These are phyloP conservation scores for Otatea glauca DNA, from an alignment of 176 grass and related monocot species.

Conservation along the genomic window DNA sequence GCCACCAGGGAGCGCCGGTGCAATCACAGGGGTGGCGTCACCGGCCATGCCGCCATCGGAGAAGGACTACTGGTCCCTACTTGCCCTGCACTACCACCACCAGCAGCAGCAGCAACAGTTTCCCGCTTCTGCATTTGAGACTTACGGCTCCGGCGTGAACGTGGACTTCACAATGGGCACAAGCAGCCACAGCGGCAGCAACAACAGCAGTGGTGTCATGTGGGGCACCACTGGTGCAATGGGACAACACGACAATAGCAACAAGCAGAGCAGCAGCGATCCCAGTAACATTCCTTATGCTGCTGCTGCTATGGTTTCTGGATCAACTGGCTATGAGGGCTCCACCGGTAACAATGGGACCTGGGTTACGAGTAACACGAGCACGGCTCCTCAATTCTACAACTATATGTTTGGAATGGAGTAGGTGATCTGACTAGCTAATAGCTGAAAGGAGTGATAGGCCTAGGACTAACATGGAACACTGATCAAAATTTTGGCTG, in stretches of 20 bases:
- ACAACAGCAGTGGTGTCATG: constrained; percentile 32
- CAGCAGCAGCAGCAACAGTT: constrained; percentile 57
- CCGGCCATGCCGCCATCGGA: constrained; percentile 43
- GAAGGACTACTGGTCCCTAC: constrained; percentile 71
- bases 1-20: neutral
- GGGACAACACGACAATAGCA: constrained; percentile 47
- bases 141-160: constrained; percentile 65
- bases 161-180: constrained; percentile 78
- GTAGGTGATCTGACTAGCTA: constrained; percentile 53
- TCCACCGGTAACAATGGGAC: constrained; percentile 59
- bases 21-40: neutral
- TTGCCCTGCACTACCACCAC: constrained; percentile 72
- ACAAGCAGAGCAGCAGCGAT: constrained; percentile 52
- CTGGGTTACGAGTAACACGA: constrained; percentile 56
- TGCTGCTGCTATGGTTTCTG: constrained; percentile 51
- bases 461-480: constrained; percentile 83
- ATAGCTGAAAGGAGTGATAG: constrained; percentile 56
- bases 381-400: constrained; percentile 67
- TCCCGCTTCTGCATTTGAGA: constrained; percentile 55
- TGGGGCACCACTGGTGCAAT: constrained; percentile 48
- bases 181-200: constrained; percentile 41
- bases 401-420: constrained; percentile 80
- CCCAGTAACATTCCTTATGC: constrained; percentile 64
- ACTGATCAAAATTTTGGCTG: constrained; percentile 77
- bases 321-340: constrained; percentile 55